Evolutionary conservation across 495 filamentous ascomycete genomes (phyloP).

Genomic region (Aspergillus baeticus): DNA sequence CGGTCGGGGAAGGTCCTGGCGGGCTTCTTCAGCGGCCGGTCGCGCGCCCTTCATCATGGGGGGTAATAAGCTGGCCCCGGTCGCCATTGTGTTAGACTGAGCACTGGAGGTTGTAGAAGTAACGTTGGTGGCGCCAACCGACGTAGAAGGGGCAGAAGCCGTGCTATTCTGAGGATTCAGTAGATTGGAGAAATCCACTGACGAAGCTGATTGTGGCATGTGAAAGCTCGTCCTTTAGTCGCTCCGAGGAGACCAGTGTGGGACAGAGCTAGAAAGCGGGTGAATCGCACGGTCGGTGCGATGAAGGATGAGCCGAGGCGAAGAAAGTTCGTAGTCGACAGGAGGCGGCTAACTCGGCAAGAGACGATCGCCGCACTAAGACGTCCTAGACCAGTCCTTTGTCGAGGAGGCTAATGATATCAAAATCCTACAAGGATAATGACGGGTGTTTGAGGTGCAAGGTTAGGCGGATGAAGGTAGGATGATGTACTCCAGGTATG

Average conservation of each 20-base stretch:
- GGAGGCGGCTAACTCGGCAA: constrained; percentile 27
- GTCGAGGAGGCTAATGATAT: constrained; percentile 6
- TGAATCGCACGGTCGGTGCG: constrained; percentile 12
- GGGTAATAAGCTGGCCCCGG: constrained; percentile 66
- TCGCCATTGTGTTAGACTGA: constrained; percentile 55
- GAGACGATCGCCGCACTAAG: constrained; percentile 34
- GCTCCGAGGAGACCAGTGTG: constrained; percentile 18
- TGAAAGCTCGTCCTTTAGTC: constrained; percentile 40
- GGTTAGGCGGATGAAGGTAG: background rate
- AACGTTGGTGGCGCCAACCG: constrained; percentile 17
- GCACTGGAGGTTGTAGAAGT: constrained; percentile 22
- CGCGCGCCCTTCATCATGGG: constrained; percentile 64
- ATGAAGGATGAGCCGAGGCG: constrained; percentile 23
- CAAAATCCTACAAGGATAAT: constrained; percentile 14
- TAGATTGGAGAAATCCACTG: constrained; percentile 76
- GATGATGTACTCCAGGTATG: background rate
- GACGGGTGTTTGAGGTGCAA: constrained; percentile 7
- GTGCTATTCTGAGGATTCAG: constrained; percentile 60
- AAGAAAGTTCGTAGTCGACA: constrained; percentile 23
- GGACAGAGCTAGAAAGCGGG: constrained; percentile 21
- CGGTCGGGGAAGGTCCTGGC: constrained; percentile 85
- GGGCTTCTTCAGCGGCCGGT: constrained; percentile 54
- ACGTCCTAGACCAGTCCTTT: constrained; percentile 16
- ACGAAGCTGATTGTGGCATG: constrained; percentile 72
- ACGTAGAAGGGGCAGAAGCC: constrained; percentile 23